phyloP scores from a whole-genome alignment of 495 filamentous ascomycete species.

The Thermothielavioides terrestris region DNA sequence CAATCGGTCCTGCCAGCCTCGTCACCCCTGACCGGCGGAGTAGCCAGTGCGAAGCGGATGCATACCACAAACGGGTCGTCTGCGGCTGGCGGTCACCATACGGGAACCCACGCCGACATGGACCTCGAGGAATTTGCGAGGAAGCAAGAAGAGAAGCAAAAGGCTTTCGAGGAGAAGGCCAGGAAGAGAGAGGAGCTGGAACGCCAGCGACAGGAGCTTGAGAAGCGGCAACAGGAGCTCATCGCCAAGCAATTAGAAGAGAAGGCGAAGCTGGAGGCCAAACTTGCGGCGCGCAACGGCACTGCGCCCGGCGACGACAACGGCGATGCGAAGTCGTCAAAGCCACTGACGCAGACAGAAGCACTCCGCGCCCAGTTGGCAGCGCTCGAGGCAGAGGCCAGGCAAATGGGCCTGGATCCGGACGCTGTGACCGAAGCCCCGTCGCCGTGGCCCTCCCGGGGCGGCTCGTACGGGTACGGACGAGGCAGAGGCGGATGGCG shows the following conservation, averaged over 20 bases:
- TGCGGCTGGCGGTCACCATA: conserved; percentile 13
- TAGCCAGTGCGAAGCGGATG: conserved; percentile 17
- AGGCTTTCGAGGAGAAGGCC: conserved; percentile 64
- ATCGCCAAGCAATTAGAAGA: conserved; percentile 68
- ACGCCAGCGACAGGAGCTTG: conserved; percentile 59
- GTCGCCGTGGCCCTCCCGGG: conserved; percentile 24
- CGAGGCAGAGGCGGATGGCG: conserved; percentile 40
- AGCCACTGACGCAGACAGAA: conserved; percentile 34
- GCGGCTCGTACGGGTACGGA: conserved; percentile 36
- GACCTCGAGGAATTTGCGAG: conserved; percentile 70
- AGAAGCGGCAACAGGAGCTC: conserved; percentile 68
- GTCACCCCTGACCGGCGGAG: conserved; percentile 11
- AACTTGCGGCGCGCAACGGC: conserved; percentile 36
- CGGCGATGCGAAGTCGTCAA: conserved; percentile 13
- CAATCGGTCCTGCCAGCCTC: conserved; percentile 16
- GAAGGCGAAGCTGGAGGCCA: conserved; percentile 54
- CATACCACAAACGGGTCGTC: conserved; percentile 11
- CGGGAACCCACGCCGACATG: conserved; percentile 41
- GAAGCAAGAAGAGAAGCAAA: conserved; percentile 74
- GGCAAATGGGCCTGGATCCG: conserved; percentile 65
- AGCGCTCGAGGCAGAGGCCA: conserved; percentile 75
- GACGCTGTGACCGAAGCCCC: conserved; percentile 36
- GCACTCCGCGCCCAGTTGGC: conserved; percentile 73
- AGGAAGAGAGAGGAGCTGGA: conserved; percentile 68
- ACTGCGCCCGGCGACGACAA: conserved; percentile 29